Conservation (phyloP, 1,139 yeast species). For the Yamadazyma dushanensis region DNA sequence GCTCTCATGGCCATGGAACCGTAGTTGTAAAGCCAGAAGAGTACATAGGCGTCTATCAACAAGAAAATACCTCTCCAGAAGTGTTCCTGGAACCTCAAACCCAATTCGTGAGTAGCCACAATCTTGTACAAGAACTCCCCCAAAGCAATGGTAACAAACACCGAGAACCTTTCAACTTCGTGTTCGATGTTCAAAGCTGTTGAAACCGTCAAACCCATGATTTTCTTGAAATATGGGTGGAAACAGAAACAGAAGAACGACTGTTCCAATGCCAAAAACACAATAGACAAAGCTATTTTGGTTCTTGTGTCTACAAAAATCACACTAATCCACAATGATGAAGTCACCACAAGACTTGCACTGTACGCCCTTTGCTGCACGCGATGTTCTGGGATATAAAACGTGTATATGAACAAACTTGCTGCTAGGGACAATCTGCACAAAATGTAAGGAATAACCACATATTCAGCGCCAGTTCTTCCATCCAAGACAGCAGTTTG, state of each 20-base stretch:
- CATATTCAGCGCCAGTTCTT: slow-evolving; percentile 39
- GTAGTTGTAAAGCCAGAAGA: slow-evolving; percentile 56
- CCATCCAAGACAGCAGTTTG: slow-evolving; percentile 38
- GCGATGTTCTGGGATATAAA: slow-evolving; percentile 55
- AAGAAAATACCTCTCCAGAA: slow-evolving; percentile 51
- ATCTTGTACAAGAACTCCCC: slow-evolving; percentile 63
- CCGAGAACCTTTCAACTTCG: slow-evolving; percentile 60
- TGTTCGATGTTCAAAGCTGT: slow-evolving; percentile 69
- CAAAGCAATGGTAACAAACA: slow-evolving; percentile 63
- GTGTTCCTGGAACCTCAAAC: slow-evolving; percentile 44
- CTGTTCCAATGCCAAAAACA: slow-evolving; percentile 45
- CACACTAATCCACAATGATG: slow-evolving; percentile 47
- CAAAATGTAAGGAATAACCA: slow-evolving; percentile 48
- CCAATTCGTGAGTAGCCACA: slow-evolving; percentile 53
- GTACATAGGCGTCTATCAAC: slow-evolving; percentile 49
- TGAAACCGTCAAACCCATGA: slow-evolving; percentile 43
- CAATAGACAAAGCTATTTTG: slow-evolving; percentile 48
- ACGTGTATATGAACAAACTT: slow-evolving; percentile 44
- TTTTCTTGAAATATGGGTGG: slow-evolving; percentile 49
- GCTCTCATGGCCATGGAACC: slow-evolving; percentile 54
- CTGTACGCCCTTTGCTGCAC: slow-evolving; percentile 50
- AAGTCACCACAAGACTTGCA: slow-evolving; percentile 28
- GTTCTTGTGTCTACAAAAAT: slow-evolving; percentile 46
- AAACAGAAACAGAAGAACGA: slow-evolving; percentile 30
- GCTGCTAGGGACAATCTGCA: slow-evolving; percentile 43